Conservation (phyloP, 805 yeast genomes). For the Starmerella floricola region DNA sequence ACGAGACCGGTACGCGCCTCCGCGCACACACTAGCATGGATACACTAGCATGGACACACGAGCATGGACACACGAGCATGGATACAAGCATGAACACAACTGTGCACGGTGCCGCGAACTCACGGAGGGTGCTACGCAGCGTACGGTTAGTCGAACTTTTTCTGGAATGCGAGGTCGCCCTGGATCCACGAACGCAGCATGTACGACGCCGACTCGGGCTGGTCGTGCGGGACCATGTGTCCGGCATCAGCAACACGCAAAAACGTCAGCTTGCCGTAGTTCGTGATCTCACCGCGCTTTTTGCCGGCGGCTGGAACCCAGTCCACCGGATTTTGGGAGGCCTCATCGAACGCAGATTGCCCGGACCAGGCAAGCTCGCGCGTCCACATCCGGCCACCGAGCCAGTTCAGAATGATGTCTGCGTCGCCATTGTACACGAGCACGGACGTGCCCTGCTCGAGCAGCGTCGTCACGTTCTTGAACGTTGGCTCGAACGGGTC, state of each 20-base stretch:
- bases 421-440: constrained; percentile 91
- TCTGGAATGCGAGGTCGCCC: constrained; percentile 12
- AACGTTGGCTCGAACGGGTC: constrained; percentile 93
- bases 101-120: too few species aligned
- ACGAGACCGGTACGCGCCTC: too few species aligned
- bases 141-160: neutral
- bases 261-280: constrained; percentile 57
- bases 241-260: constrained; percentile 73
- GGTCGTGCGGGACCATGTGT: constrained; percentile 86
- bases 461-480: constrained; percentile 49
- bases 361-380: constrained; percentile 51
- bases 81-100: too few species aligned
- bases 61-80: too few species aligned
- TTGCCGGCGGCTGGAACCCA: constrained; percentile 27
- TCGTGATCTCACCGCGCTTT: constrained; percentile 58
- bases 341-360: constrained; percentile 30
- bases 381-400: constrained; percentile 85
- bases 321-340: constrained; percentile 34
- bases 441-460: constrained; percentile 65
- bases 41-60: too few species aligned
- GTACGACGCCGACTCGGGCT: constrained; percentile 58
- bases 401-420: constrained; percentile 93
- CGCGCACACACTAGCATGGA: too few species aligned
- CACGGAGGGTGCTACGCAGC: too few species aligned
- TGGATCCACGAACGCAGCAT: constrained; percentile 65